phyloP scores from a whole-genome alignment of 179 eudicot species.

The Beta lomatogona region DNA sequence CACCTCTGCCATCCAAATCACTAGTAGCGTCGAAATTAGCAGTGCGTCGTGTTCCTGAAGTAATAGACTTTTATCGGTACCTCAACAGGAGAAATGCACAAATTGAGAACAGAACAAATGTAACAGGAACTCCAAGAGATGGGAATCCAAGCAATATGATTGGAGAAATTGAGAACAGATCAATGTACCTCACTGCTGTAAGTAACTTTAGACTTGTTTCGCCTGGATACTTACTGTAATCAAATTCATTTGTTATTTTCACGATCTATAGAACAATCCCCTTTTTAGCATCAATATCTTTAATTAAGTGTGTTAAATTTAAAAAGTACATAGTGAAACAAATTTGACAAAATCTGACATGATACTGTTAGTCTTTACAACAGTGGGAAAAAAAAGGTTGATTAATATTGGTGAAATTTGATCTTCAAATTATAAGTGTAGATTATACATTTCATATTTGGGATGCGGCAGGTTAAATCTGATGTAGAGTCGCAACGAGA shows the following conservation, averaged over 20 bases:
- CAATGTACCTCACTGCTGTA: constrained; percentile 78
- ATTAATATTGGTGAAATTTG: too few species aligned
- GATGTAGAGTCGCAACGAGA: constrained; percentile 78
- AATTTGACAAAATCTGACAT: too few species aligned
- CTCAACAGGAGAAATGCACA: constrained; percentile 62
- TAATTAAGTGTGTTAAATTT: too few species aligned
- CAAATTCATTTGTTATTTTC: too few species aligned
- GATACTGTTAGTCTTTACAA: too few species aligned
- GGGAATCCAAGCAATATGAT: constrained; percentile 68
- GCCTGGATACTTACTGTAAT: too few species aligned
- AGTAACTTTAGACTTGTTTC: constrained; percentile 28
- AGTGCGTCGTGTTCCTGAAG: constrained; percentile 69
- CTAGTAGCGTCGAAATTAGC: constrained; percentile 36
- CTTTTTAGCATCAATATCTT: too few species aligned
- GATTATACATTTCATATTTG: not conserved
- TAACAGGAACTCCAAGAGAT: constrained; percentile 30
- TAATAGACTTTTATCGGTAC: constrained; percentile 74
- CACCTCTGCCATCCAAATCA: constrained; percentile 43
- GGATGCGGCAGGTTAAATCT: constrained; percentile 58
- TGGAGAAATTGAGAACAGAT: constrained; percentile 88
- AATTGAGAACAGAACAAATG: constrained; percentile 40
- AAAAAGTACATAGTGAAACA: too few species aligned
- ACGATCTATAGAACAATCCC: too few species aligned
- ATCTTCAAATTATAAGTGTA: too few species aligned
- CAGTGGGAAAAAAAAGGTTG: too few species aligned